Conservation (phyloP, 805 yeast genomes). For the Yamadazyma endophytica region DNA sequence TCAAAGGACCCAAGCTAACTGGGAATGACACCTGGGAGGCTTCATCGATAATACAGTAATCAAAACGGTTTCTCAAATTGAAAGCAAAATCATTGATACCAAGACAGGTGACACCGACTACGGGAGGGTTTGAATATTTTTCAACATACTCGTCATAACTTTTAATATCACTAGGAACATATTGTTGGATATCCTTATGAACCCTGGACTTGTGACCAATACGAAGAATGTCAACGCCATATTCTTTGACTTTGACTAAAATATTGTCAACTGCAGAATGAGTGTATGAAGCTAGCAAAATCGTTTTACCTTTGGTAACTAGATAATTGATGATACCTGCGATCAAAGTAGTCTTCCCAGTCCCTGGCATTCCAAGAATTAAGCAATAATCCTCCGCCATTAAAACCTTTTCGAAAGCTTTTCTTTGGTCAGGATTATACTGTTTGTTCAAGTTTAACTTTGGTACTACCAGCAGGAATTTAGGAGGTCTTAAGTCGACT, state of each 20-base stretch:
- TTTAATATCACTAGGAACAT: conserved; percentile 39
- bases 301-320: conserved; percentile 57
- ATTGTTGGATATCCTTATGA: conserved; percentile 57
- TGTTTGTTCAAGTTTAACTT: conserved; percentile 7
- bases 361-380: conserved; percentile 96
- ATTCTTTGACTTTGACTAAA: conserved; percentile 57
- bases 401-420: conserved; percentile 64
- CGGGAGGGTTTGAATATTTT: conserved; percentile 52
- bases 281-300: conserved; percentile 81
- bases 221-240: conserved; percentile 48
- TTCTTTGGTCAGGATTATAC: conserved; percentile 68
- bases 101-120: conserved; percentile 87
- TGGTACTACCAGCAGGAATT: conserved; percentile 22
- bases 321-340: conserved; percentile 65
- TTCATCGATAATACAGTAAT: conserved; percentile 92
- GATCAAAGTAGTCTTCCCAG: conserved; percentile 71
- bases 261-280: conserved; percentile 97
- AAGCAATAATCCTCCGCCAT: conserved; percentile 71
- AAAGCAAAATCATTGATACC: conserved; percentile 68
- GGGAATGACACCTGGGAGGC: conserved; percentile 96
- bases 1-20: conserved; percentile 80
- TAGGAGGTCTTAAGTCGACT: conserved; percentile 52
- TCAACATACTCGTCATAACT: conserved; percentile 43
- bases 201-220: conserved; percentile 59
- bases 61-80: conserved; percentile 54